These are phyloP conservation scores for Ophidiomyces ophidiicola DNA, from an alignment of 2,329 filamentous ascomycete species.

Conservation along the genomic window DNA sequence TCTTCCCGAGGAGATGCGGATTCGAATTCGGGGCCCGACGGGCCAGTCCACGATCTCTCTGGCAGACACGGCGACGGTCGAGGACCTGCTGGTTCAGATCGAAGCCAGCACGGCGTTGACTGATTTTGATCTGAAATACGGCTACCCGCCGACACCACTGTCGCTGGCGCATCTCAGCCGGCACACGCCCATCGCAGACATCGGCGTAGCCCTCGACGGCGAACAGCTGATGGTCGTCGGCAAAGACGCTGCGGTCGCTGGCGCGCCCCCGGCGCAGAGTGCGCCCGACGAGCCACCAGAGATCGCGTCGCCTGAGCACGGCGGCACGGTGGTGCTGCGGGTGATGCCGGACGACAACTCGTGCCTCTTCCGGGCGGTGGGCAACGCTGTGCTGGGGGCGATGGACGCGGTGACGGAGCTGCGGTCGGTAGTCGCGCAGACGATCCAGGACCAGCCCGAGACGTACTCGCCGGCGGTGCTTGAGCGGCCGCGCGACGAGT, in stretches of 20 bases:
- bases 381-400: conserved; percentile 59
- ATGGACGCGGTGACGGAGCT: conserved; percentile 59
- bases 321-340: conserved; percentile 56
- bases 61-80: conserved; percentile 47
- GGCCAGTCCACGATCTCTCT: conserved; percentile 61
- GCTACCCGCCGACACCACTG: conserved; percentile 60
- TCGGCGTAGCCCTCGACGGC: conserved; percentile 52
- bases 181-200: conserved; percentile 41
- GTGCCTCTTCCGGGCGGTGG: conserved; percentile 84
- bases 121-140: conserved; percentile 67
- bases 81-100: conserved; percentile 32
- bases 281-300: conserved; percentile 45
- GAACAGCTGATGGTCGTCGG: conserved; percentile 55
- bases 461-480: conserved; percentile 66
- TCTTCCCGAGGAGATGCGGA: conserved; percentile 43
- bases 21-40: conserved; percentile 62
- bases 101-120: conserved; percentile 51
- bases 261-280: neutral
- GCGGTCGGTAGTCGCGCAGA: conserved; percentile 63
- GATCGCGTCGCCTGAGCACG: conserved; percentile 44
- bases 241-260: conserved; percentile 27
- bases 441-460: conserved; percentile 60
- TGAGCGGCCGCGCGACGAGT: conserved; percentile 58
- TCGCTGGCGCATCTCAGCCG: conserved; percentile 44
- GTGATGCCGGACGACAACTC: conserved; percentile 97